These are phyloP conservation scores for Colletotrichum filicis DNA, from an alignment of 2,329 filamentous ascomycete genomes.

Conservation along the genomic window DNA sequence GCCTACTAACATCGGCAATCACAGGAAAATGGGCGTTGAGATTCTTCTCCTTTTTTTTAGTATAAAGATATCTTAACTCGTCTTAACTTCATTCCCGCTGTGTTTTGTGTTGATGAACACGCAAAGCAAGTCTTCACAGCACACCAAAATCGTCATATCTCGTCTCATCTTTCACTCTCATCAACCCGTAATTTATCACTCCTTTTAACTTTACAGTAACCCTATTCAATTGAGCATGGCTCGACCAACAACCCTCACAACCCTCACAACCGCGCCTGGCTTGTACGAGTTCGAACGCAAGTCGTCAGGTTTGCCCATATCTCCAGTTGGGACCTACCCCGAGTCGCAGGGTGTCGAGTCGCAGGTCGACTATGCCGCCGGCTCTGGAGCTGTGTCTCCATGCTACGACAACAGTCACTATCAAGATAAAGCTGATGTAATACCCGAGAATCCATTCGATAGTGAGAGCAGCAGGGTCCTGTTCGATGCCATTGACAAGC, in stretches of 20 bases:
- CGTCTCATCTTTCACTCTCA: not conserved
- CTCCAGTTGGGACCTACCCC: not conserved
- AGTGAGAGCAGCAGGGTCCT: conserved; percentile 46
- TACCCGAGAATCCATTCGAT: conserved; percentile 46
- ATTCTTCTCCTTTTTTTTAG: not conserved
- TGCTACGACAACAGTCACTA: not conserved
- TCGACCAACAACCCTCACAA: not conserved
- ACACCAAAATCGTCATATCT: not conserved
- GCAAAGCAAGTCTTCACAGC: not conserved
- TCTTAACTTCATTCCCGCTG: not conserved
- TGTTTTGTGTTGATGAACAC: not conserved
- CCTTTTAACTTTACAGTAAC: not conserved
- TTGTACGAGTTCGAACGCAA: not conserved
- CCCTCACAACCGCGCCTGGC: not conserved
- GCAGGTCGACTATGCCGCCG: not conserved
- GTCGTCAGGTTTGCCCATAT: not conserved
- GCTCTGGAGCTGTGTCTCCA: not conserved
- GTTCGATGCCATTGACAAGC: conserved; percentile 50
- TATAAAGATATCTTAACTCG: not conserved
- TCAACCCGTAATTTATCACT: not conserved
- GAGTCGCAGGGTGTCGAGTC: not conserved
- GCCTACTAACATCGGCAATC: not conserved
- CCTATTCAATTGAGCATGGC: not conserved
- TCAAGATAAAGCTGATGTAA: not conserved
- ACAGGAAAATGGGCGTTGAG: not conserved